Conservation (phyloP, 768 basidiomycete species). For the Leccinum incarnatum region DNA sequence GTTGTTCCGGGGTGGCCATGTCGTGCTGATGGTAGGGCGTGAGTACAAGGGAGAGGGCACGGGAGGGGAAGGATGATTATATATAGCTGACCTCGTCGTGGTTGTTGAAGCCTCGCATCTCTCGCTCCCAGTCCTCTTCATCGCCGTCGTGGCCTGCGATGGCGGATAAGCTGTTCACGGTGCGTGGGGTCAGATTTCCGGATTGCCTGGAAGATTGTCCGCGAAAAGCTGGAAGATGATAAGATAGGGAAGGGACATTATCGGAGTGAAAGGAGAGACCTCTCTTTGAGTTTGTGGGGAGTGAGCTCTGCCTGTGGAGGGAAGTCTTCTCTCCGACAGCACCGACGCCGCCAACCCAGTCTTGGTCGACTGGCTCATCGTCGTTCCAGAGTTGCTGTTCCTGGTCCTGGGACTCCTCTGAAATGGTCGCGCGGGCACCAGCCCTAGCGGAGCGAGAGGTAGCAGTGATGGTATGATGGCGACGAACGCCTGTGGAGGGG, state of each 20-base stretch:
- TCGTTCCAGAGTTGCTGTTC: slow-evolving; percentile 62
- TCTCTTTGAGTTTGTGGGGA: slow-evolving; percentile 78
- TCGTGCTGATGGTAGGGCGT: slow-evolving; percentile 22
- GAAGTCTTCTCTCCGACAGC: slow-evolving; percentile 81
- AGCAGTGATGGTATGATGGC: slow-evolving; percentile 82
- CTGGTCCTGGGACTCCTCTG: slow-evolving; percentile 62
- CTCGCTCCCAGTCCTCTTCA: slow-evolving; percentile 83
- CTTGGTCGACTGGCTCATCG: slow-evolving; percentile 74
- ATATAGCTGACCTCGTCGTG: slow-evolving; percentile 61
- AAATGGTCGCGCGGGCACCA: slow-evolving; percentile 59
- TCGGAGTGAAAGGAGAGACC: slow-evolving; percentile 40
- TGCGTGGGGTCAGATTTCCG: slow-evolving; percentile 66
- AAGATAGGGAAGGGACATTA: neutral
- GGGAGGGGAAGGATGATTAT: slow-evolving; percentile 1
- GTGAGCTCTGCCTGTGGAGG: slow-evolving; percentile 76
- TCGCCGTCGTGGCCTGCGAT: slow-evolving; percentile 87
- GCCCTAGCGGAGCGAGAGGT: slow-evolving; percentile 64
- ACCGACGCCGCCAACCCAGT: slow-evolving; percentile 79
- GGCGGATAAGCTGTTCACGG: slow-evolving; percentile 78
- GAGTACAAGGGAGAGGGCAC: slow-evolving; percentile 7
- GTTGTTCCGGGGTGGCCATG: slow-evolving; percentile 19
- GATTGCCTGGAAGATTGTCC: slow-evolving; percentile 48
- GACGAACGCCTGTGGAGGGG: slow-evolving; percentile 54
- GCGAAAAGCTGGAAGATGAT: slow-evolving; percentile 47
- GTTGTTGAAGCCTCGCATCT: slow-evolving; percentile 53